Conservation (phyloP, 2,329 filamentous ascomycete genomes). For the Ceratocystis lukuohia region DNA sequence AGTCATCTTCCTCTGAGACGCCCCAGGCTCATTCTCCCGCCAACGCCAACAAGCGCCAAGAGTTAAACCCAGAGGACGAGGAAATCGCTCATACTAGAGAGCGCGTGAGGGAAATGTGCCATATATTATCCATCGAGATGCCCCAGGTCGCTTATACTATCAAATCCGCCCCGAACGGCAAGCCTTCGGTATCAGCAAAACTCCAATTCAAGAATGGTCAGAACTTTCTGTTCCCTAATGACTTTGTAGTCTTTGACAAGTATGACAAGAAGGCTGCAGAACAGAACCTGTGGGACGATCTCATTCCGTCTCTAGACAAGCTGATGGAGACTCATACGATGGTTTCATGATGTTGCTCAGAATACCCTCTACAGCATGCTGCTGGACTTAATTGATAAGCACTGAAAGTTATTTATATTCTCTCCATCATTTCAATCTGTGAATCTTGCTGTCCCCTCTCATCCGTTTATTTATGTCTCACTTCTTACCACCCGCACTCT, state of each 20-base stretch:
- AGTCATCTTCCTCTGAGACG: neutral
- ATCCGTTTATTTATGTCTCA: constrained; percentile 6
- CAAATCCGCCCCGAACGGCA: neutral
- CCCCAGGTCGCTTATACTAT: neutral
- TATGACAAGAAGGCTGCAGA: constrained; percentile 28
- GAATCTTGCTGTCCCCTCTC: neutral
- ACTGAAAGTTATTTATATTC: neutral
- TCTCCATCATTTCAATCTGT: neutral
- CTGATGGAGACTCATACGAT: constrained; percentile 7
- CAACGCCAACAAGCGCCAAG: neutral
- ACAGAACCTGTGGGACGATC: constrained; percentile 29
- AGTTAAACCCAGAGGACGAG: neutral
- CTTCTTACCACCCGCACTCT: constrained; percentile 22
- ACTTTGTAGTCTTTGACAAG: constrained; percentile 26
- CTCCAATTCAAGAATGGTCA: constrained; percentile 10
- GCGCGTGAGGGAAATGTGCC: neutral
- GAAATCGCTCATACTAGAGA: neutral
- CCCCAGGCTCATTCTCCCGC: neutral
- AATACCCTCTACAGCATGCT: neutral
- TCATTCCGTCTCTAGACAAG: constrained; percentile 23
- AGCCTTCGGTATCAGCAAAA: neutral
- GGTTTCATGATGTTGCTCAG: neutral
- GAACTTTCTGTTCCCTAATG: constrained; percentile 25
- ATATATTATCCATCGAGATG: neutral
- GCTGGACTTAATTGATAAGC: neutral